Conservation (phyloP, 164 flowering plant genomes). For the Annona squamosa region DNA sequence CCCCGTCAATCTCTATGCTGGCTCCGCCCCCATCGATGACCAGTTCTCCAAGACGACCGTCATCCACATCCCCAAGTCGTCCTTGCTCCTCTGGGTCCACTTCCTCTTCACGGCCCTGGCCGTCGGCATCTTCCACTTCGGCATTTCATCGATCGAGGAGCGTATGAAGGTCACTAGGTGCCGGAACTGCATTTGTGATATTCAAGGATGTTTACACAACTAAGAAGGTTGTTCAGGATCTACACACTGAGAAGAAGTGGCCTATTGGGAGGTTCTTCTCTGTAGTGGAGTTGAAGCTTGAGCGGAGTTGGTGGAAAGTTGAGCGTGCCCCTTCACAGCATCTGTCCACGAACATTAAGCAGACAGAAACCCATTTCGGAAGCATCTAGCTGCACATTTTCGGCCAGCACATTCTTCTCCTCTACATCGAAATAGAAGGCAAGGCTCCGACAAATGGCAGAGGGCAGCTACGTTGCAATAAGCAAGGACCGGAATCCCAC, state of each 20-base stretch:
- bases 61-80: conserved; percentile 69
- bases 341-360: too few relatives aligned
- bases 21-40: conserved; percentile 51
- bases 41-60: conserved; percentile 87
- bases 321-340: conserved; percentile 90
- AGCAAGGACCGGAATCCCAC: too few relatives aligned
- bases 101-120: conserved; percentile 61
- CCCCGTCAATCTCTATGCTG: conserved; percentile 77
- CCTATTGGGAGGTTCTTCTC: conserved; percentile 82
- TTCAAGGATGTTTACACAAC: conserved; percentile 90
- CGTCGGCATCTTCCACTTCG: conserved; percentile 65
- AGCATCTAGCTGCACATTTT: too few relatives aligned
- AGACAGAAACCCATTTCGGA: too few relatives aligned
- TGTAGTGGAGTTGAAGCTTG: conserved; percentile 69
- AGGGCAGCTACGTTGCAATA: too few relatives aligned
- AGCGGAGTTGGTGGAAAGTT: conserved; percentile 89
- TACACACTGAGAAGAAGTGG: conserved; percentile 66
- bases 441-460: too few relatives aligned
- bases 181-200: conserved; percentile 93
- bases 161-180: conserved; percentile 73
- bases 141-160: conserved; percentile 50
- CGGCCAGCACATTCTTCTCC: too few relatives aligned
- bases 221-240: conserved; percentile 91
- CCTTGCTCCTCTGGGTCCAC: conserved; percentile 77
- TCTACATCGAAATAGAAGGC: too few relatives aligned